Evolutionary conservation across 2,329 filamentous ascomycete genomes (phyloP).

Genomic region (Fusarium equiseti): DNA sequence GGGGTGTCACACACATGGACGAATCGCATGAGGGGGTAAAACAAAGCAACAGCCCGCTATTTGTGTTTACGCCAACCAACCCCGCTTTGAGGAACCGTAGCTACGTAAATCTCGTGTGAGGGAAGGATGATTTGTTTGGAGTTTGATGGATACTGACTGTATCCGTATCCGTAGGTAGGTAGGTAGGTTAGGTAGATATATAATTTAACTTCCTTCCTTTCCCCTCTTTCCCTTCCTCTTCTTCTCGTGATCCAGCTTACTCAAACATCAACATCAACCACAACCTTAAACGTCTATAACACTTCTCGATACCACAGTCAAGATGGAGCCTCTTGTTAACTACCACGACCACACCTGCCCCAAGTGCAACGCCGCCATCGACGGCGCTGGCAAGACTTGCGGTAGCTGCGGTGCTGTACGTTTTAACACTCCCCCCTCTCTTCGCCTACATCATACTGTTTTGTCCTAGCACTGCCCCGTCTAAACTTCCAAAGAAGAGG

Average conservation of each 20-base stretch:
- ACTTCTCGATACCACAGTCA: slow-evolving; percentile 6
- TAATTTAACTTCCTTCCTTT: background rate
- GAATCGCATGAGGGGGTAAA: slow-evolving; percentile 42
- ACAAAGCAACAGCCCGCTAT: slow-evolving; percentile 40
- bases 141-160: slow-evolving; percentile 7
- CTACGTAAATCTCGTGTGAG: slow-evolving; percentile 34
- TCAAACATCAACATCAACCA: background rate
- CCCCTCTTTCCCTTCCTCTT: background rate
- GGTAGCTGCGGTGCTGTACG: slow-evolving; percentile 68
- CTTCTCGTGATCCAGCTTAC: background rate
- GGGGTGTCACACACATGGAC: slow-evolving; percentile 30
- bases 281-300: background rate
- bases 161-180: background rate
- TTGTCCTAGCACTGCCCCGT: slow-evolving; percentile 45
- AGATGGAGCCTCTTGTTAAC: slow-evolving; percentile 54
- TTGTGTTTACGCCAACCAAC: slow-evolving; percentile 34
- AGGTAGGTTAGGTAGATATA: background rate
- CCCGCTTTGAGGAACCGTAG: slow-evolving; percentile 30
- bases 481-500: slow-evolving; percentile 26
- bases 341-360: slow-evolving; percentile 61
- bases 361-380: slow-evolving; percentile 65
- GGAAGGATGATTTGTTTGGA: slow-evolving; percentile 16
- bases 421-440: slow-evolving; percentile 19
- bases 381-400: slow-evolving; percentile 65
- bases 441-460: slow-evolving; percentile 10